phyloP scores from a whole-genome alignment of 805 yeast species.

The Sungouiella thailandica region DNA sequence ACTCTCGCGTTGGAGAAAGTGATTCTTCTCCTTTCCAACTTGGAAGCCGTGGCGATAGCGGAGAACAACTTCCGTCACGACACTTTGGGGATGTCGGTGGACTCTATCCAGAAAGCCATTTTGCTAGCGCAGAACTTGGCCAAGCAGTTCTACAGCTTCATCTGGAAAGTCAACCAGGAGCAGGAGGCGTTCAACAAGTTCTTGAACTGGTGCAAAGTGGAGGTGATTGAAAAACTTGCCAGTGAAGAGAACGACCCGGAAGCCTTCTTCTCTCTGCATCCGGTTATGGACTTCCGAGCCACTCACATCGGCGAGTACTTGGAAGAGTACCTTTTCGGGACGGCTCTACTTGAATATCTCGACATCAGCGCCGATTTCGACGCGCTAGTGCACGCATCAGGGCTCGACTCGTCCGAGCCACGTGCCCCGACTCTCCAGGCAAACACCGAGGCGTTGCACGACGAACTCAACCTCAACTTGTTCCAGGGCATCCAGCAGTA shows the following conservation, averaged over 20 bases:
- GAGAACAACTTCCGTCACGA: conserved; percentile 5
- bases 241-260: conserved; percentile 31
- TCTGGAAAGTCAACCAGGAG: conserved; percentile 43
- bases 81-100: conserved; percentile 8
- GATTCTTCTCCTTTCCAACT: conserved; percentile 39
- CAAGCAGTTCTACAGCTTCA: conserved; percentile 29
- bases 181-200: conserved; percentile 42
- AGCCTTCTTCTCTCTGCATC: conserved; percentile 10
- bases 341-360: conserved; percentile 3
- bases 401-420: too few species aligned
- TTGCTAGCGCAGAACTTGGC: conserved; percentile 20
- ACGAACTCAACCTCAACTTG: conserved; percentile 4
- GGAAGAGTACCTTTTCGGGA: too few species aligned
- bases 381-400: too few species aligned
- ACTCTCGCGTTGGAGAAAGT: conserved; percentile 55
- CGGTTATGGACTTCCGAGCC: conserved; percentile 10
- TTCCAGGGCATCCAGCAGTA: conserved; percentile 27
- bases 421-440: background rate
- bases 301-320: conserved; percentile 12
- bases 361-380: too few species aligned
- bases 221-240: conserved; percentile 32
- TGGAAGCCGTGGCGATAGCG: conserved; percentile 29
- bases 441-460: conserved; percentile 1
- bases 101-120: conserved; percentile 5
- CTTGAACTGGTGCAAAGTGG: conserved; percentile 39